Evolutionary conservation across 208 protist genomes (phyloP).

Genomic region (Crithidia thermophila): DNA sequence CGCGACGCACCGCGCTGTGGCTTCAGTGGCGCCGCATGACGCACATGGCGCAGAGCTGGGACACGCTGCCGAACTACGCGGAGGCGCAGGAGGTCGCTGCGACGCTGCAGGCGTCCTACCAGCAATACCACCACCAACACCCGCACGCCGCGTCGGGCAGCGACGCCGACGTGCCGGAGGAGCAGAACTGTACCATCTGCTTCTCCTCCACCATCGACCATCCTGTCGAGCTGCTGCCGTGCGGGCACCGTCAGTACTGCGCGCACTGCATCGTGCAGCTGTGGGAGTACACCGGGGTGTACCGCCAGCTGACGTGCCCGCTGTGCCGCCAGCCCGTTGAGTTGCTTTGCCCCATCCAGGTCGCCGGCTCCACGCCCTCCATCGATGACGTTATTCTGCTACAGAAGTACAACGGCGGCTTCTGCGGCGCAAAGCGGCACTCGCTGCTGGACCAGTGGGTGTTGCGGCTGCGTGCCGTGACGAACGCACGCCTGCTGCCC

Average conservation of each 20-base stretch:
- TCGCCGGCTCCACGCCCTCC: conserved; percentile 19
- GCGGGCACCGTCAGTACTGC: conserved; percentile 36
- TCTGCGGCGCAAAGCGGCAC: conserved; percentile 14
- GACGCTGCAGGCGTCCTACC: conserved; percentile 6
- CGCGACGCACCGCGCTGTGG: conserved; percentile 5
- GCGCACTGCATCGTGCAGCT: conserved; percentile 41
- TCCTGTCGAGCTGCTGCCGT: conserved; percentile 40
- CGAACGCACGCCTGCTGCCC: conserved; percentile 33
- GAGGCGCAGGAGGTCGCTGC: conserved; percentile 9
- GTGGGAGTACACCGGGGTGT: conserved; percentile 25
- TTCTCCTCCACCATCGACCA: conserved; percentile 10
- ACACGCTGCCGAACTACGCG: conserved; percentile 22
- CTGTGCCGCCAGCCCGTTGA: conserved; percentile 36
- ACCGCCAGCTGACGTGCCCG: conserved; percentile 35
- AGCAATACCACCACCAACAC: background rate
- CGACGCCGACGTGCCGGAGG: background rate
- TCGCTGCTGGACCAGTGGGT: conserved; percentile 34
- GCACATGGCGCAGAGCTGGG: conserved; percentile 16
- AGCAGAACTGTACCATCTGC: conserved; percentile 33
- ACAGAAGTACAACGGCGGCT: conserved; percentile 35
- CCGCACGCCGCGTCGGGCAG: background rate
- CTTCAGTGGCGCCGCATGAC: conserved; percentile 8
- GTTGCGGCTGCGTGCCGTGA: conserved; percentile 31
- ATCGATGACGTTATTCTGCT: conserved; percentile 33
- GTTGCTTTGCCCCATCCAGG: conserved; percentile 27